A percentile compares a stretch with the other conserved stretches of the same genome.
Conservation (phyloP, 306 rosid species). For the Citrullus colocynthis region DNA sequence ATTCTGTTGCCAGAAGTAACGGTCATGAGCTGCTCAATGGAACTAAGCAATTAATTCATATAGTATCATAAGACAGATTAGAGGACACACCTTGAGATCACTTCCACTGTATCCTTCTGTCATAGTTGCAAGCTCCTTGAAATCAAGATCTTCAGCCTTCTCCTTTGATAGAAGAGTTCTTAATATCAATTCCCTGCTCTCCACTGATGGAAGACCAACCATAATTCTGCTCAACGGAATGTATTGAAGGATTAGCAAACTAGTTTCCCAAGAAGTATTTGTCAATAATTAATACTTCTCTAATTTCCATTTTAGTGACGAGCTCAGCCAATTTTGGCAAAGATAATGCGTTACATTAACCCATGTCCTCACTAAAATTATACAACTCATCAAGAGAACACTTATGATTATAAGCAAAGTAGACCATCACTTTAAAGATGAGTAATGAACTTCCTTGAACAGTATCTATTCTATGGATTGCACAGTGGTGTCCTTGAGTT, state of each 20-base stretch:
- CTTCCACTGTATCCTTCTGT: constrained; percentile 87
- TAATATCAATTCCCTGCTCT: constrained; percentile 50
- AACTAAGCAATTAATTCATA: not conserved
- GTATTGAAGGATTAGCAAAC: constrained; percentile 3
- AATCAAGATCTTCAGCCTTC: constrained; percentile 40
- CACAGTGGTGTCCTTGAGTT: too few relatives aligned
- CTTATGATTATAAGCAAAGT: not conserved
- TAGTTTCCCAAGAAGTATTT: not conserved
- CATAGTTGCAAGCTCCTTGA: constrained; percentile 49
- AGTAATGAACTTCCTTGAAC: too few relatives aligned
- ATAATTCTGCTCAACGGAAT: constrained; percentile 33
- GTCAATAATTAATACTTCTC: not conserved
- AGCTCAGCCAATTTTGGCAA: not conserved
- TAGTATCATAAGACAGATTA: not conserved
- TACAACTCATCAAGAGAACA: not conserved
- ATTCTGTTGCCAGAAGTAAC: constrained; percentile 48
- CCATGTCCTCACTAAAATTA: not conserved
- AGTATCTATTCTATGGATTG: too few relatives aligned
- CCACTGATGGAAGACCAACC: constrained; percentile 61
- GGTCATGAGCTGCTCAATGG: constrained; percentile 8
- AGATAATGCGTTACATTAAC: not conserved
- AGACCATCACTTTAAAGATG: not conserved
- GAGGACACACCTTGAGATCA: constrained; percentile 68
- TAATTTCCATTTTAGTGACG: not conserved
- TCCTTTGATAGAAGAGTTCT: constrained; percentile 49